Base-by-base conservation (phyloP, 768 basidiomycete genomes). In the Collybiopsis luxurians region DNA sequence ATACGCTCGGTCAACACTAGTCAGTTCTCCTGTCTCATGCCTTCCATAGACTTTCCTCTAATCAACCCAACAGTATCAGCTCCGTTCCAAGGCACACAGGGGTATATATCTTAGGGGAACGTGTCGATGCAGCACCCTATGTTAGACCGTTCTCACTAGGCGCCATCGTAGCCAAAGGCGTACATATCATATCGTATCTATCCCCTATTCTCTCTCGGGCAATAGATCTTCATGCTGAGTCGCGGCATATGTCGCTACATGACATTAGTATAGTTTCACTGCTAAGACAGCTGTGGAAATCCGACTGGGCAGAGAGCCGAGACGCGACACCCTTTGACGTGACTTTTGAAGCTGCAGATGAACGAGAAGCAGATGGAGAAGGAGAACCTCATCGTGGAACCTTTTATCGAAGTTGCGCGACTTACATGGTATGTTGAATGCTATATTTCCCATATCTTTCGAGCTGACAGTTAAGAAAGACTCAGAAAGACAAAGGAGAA, bases 241-340 rank as follows among this genome's bases (percentile, higher is more conserved):
- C 73, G 19, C 75, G 79, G 38, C 60, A 64, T 3, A 62, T 82
- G 27, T 73, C 78, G 1, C 79, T 67, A 59, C 62, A 63, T n/a
- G 70, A 79, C 23, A 63, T 68, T 5, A 73, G 75, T 1, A 59
- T 75, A 44, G 0, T 46, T 10, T 53, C 63, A 0, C 66, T 79
- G 19, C 43, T 78, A 24, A 62, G 63, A 19, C 73, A 78, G 30
- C 62, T 82, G 10, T 73, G 75, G 71, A 71, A 66, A 55, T 80
- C 76, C 55, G 76, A 79, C 15, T 82, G 80, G 80, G 78, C 78
- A 0, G 75, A 74, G 57, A 72, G 77, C 34, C 61, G 66, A 10
- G 81, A 83, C 59, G 75, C 74, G 1, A 67, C 75, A 7, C 77
- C 79, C 0, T 80, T 71, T 53, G 80, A 82, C 54, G 70, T 72